Conservation (phyloP, 1,284 basidiomycete genomes). For the Cryptococcus sp. region DNA sequence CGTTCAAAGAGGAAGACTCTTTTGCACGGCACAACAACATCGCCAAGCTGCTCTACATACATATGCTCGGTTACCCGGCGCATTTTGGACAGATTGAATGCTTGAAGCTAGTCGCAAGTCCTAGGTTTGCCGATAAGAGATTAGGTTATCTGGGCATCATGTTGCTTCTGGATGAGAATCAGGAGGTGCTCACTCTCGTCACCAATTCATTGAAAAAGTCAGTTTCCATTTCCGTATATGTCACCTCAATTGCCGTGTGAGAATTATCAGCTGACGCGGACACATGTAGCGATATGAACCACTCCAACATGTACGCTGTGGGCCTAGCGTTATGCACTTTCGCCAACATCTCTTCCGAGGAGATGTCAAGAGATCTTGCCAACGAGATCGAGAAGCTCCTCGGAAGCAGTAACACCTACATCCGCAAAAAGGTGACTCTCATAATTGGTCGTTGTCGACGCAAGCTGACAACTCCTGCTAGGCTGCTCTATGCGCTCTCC, state of each 20-base stretch:
- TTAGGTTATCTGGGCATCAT: slow-evolving; percentile 98
- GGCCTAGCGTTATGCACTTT: slow-evolving; percentile 97
- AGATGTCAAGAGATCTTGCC: slow-evolving; percentile 94
- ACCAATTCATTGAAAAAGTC: slow-evolving; percentile 99
- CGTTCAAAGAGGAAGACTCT: slow-evolving; percentile 96
- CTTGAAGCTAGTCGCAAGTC: slow-evolving; percentile 97
- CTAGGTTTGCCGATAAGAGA: slow-evolving; percentile 94
- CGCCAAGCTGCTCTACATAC: slow-evolving; percentile 97
- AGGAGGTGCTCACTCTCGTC: slow-evolving; percentile 95
- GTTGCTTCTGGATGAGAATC: slow-evolving; percentile 95
- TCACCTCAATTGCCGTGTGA: background rate
- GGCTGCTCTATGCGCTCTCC: slow-evolving; percentile 95
- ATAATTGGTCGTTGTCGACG: background rate
- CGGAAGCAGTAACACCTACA: slow-evolving; percentile 97
- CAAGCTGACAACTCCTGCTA: slow-evolving; percentile 43
- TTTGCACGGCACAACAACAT: slow-evolving; percentile 94
- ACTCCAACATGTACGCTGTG: slow-evolving; percentile 98
- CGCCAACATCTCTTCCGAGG: slow-evolving; percentile 97
- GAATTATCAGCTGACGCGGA: slow-evolving; percentile 3
- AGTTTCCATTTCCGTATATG: slow-evolving; percentile 41
- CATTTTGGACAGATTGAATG: slow-evolving; percentile 99
- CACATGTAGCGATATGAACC: slow-evolving; percentile 91
- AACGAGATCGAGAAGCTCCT: slow-evolving; percentile 98
- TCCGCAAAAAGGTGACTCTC: slow-evolving; percentile 85
- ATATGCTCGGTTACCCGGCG: slow-evolving; percentile 99